Evolutionary conservation across 495 filamentous ascomycete species (phyloP).

Genomic region (Pyronema domesticum): DNA sequence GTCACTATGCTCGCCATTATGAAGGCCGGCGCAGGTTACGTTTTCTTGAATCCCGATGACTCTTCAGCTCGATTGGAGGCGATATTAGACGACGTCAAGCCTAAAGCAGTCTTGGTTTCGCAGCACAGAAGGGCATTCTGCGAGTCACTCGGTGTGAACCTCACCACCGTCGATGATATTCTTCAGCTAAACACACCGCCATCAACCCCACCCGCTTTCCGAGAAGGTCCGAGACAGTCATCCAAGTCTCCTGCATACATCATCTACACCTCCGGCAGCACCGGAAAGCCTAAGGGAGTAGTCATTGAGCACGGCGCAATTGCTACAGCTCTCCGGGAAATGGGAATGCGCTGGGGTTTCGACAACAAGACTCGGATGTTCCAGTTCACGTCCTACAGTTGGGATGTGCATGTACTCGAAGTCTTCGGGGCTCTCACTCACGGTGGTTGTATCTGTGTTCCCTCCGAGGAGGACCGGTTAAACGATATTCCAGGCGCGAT

Average conservation of each 20-base stretch:
- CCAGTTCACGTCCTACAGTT: conserved; percentile 52
- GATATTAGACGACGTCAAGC: conserved; percentile 16
- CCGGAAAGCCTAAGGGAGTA: conserved; percentile 26
- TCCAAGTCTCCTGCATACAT: conserved; percentile 37
- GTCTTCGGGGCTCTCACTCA: too few species aligned
- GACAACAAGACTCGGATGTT: conserved; percentile 30
- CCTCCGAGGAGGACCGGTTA: conserved; percentile 36
- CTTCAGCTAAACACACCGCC: too few species aligned
- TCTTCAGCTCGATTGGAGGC: conserved; percentile 33
- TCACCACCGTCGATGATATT: too few species aligned
- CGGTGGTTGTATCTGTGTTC: too few species aligned
- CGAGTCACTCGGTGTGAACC: not conserved
- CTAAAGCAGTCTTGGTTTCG: conserved; percentile 4
- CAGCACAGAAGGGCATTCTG: too few species aligned
- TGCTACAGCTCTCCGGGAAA: conserved; percentile 14
- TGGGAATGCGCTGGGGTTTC: not conserved
- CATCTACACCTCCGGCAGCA: conserved; percentile 35
- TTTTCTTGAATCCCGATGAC: conserved; percentile 41
- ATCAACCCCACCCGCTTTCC: too few species aligned
- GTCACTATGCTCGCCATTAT: conserved; percentile 37
- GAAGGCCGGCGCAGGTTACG: conserved; percentile 36
- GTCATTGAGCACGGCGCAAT: conserved; percentile 31
- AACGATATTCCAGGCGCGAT: conserved; percentile 24
- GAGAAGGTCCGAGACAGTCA: too few species aligned
- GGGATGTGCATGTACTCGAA: too few species aligned